Conservation (phyloP, 805 yeast species). For the Ogataea henricii region DNA sequence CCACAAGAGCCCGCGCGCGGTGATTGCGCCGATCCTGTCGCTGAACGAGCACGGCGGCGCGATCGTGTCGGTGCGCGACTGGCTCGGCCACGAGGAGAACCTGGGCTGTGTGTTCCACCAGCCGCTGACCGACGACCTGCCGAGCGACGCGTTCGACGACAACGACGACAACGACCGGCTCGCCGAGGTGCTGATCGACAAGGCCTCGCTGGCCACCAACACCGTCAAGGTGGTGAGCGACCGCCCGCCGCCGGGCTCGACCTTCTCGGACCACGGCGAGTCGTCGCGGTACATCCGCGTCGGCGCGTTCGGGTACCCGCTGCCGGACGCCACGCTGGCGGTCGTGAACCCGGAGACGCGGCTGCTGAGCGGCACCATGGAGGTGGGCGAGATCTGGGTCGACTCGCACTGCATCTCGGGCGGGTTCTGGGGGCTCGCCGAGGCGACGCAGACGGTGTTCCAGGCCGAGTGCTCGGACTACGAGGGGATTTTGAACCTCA, state of each 20-base stretch:
- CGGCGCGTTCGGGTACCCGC: conserved; percentile 91
- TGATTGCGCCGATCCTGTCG: conserved; percentile 86
- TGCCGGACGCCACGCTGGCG: conserved; percentile 92
- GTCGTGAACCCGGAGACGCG: conserved; percentile 93
- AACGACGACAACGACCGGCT: conserved; percentile 40
- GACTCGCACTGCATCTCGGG: conserved; percentile 90
- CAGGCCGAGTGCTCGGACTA: conserved; percentile 80
- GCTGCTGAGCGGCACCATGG: conserved; percentile 67
- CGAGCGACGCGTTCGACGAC: conserved; percentile 32
- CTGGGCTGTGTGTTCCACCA: conserved; percentile 51
- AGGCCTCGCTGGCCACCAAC: conserved; percentile 70
- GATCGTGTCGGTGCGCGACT: conserved; percentile 88
- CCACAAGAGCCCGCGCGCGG: conserved; percentile 69
- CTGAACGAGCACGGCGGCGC: conserved; percentile 95
- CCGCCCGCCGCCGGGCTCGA: conserved; percentile 55
- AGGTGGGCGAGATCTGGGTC: conserved; percentile 97
- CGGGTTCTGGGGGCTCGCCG: conserved; percentile 76
- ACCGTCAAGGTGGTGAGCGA: conserved; percentile 66
- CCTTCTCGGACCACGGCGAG: conserved; percentile 39
- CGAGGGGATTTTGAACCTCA: conserved; percentile 68
- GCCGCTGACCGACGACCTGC: conserved; percentile 38
- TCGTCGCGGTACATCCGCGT: conserved; percentile 61
- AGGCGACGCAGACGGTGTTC: conserved; percentile 71
- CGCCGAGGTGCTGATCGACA: conserved; percentile 71
- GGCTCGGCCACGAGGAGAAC: conserved; percentile 73